phyloP scores from a whole-genome alignment of 495 filamentous ascomycete genomes.

The Cercophora scortea region DNA sequence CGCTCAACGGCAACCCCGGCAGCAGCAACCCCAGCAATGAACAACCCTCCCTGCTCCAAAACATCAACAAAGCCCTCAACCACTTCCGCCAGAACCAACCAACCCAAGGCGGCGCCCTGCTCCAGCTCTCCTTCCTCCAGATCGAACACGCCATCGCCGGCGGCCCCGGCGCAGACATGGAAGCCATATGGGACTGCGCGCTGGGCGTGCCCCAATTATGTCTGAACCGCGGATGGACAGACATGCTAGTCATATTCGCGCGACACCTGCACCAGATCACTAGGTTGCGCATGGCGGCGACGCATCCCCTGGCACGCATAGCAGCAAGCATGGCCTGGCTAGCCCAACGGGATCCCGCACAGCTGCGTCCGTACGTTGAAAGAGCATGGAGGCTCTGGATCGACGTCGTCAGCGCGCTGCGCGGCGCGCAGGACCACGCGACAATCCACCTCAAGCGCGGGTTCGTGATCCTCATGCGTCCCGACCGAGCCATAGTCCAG shows the following conservation, averaged over 20 bases:
- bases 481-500: constrained; percentile 4
- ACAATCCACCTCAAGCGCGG: constrained; percentile 27
- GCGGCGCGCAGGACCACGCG: constrained; percentile 15
- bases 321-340: constrained; percentile 3
- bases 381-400: constrained; percentile 22
- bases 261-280: constrained; percentile 14
- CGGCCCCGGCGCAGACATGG: constrained; percentile 6
- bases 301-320: constrained; percentile 15
- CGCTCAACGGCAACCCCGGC: neutral
- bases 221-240: constrained; percentile 10
- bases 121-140: constrained; percentile 18
- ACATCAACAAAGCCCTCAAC: constrained; percentile 11
- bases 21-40: neutral
- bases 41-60: constrained; percentile 18
- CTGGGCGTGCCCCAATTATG: constrained; percentile 22
- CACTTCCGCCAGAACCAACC: constrained; percentile 5
- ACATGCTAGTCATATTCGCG: constrained; percentile 20
- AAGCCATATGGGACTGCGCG: constrained; percentile 28
- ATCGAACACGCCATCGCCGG: constrained; percentile 14
- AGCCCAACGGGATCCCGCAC: neutral
- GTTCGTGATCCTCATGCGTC: constrained; percentile 20
- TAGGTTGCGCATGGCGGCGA: constrained; percentile 6
- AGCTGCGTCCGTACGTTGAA: constrained; percentile 6
- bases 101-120: constrained; percentile 8
- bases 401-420: neutral